Conservation (phyloP, 2,329 filamentous ascomycete genomes). For the Hypocrella siamensis region DNA sequence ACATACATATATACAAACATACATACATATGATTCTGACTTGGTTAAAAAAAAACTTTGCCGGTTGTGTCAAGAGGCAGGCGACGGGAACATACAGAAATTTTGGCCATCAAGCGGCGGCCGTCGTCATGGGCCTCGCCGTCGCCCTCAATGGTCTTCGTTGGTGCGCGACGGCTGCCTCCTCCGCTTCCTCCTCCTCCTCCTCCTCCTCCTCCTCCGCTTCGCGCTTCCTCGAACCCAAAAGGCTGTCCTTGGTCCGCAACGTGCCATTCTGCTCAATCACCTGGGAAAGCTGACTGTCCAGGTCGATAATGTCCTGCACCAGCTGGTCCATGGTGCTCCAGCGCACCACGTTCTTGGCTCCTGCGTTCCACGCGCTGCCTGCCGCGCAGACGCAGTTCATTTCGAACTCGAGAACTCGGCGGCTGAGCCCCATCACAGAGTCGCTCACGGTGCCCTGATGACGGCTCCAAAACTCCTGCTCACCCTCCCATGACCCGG, state of each 20-base stretch:
- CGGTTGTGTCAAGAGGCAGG: too few relatives aligned
- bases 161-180: background rate
- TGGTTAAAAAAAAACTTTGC: too few relatives aligned
- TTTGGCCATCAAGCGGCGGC: too few relatives aligned
- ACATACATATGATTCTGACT: too few relatives aligned
- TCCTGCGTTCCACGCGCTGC: conserved; percentile 19
- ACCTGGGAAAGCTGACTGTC: conserved; percentile 11
- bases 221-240: too few relatives aligned
- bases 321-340: conserved; percentile 13
- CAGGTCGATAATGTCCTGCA: conserved; percentile 10
- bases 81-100: too few relatives aligned
- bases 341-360: conserved; percentile 21
- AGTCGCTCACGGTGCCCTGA: conserved; percentile 8
- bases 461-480: conserved; percentile 8
- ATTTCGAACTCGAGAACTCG: conserved; percentile 21
- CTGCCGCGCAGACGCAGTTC: conserved; percentile 22
- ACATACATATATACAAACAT: too few relatives aligned
- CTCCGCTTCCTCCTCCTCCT: background rate
- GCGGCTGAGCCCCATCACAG: conserved; percentile 14
- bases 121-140: too few relatives aligned
- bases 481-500: conserved; percentile 8
- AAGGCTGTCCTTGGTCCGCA: conserved; percentile 6
- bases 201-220: background rate
- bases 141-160: too few relatives aligned
- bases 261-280: conserved; percentile 9